These are phyloP conservation scores for Fusarium sp. DNA, from an alignment of 2,329 filamentous ascomycete species.

Conservation along the genomic window DNA sequence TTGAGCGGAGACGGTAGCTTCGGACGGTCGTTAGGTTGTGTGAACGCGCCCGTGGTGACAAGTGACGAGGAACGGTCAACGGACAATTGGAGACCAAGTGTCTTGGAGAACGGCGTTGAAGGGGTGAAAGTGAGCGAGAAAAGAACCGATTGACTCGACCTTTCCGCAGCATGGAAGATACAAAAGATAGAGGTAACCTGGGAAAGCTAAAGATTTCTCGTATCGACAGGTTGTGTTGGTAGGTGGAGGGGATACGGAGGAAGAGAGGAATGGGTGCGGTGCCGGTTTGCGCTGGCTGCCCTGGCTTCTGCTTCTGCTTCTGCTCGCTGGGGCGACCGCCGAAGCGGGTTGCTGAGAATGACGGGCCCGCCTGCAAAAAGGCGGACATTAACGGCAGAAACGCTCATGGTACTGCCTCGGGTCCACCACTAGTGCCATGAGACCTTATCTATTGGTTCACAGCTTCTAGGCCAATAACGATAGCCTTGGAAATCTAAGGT, in stretches of 20 bases:
- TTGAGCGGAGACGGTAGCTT: constrained; percentile 7
- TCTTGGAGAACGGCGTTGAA: constrained; percentile 1
- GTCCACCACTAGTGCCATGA: background rate
- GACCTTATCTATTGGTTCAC: constrained; percentile 26
- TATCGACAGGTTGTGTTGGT: constrained; percentile 11
- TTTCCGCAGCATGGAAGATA: constrained; percentile 24
- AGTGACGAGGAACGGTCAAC: constrained; percentile 30
- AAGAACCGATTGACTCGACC: constrained; percentile 18
- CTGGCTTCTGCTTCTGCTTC: constrained; percentile 9
- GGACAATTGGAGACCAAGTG: constrained; percentile 9
- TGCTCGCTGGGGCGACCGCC: constrained; percentile 27
- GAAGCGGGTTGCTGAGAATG: constrained; percentile 48
- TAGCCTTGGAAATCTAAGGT: constrained; percentile 27
- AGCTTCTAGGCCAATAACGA: constrained; percentile 11
- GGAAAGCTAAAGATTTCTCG: constrained; percentile 9
- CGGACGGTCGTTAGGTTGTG: constrained; percentile 33
- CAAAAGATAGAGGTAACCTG: background rate
- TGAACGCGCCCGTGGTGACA: constrained; percentile 35
- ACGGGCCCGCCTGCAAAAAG: constrained; percentile 38
- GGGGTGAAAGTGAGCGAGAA: background rate
- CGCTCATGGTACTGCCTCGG: constrained; percentile 31
- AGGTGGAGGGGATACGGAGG: constrained; percentile 24
- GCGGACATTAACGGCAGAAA: constrained; percentile 50
- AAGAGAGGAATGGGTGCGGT: constrained; percentile 35
- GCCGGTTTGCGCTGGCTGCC: constrained; percentile 43